phyloP scores from a whole-genome alignment of 495 filamentous ascomycete species.

The Sordaria brevicollis region DNA sequence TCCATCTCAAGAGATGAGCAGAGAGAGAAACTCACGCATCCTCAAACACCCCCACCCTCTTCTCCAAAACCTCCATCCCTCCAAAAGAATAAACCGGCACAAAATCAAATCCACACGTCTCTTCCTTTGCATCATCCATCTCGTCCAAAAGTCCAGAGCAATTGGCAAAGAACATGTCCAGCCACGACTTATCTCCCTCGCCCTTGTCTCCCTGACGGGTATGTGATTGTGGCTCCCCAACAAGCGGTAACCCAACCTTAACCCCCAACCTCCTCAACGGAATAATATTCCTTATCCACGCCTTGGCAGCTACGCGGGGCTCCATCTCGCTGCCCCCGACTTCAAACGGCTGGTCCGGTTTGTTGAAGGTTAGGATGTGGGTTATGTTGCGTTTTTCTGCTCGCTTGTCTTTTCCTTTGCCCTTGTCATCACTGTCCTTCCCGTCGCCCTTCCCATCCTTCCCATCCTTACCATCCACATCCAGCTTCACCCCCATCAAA shows the following conservation, averaged over 20 bases:
- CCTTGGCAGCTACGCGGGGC: conserved; percentile 38
- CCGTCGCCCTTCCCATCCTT: not conserved
- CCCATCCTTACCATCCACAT: not conserved
- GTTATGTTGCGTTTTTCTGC: conserved; percentile 29
- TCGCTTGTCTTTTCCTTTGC: not conserved
- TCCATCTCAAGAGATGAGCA: too few species aligned
- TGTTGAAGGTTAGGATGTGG: conserved; percentile 54
- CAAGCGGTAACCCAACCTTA: conserved; percentile 40
- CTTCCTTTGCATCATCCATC: not conserved
- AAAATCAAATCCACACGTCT: conserved; percentile 49
- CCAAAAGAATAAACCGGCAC: conserved; percentile 59
- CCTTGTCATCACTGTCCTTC: not conserved
- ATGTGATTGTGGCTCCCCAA: conserved; percentile 38
- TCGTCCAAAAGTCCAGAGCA: conserved; percentile 18
- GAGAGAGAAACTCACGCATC: conserved; percentile 10
- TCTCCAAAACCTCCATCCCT: conserved; percentile 45
- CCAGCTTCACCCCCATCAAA: conserved; percentile 29
- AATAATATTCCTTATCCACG: conserved; percentile 48
- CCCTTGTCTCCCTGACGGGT: not conserved
- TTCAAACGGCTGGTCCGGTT: conserved; percentile 41
- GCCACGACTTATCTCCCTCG: conserved; percentile 26
- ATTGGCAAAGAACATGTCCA: conserved; percentile 42
- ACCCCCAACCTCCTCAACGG: conserved; percentile 42
- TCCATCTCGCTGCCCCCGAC: conserved; percentile 44
- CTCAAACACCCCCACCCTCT: conserved; percentile 17